Percentiles rank a stretch among this genome's conserved stretches.
Conservation (phyloP, 257 asterid genomes). For the Solanum habrochaites region DNA sequence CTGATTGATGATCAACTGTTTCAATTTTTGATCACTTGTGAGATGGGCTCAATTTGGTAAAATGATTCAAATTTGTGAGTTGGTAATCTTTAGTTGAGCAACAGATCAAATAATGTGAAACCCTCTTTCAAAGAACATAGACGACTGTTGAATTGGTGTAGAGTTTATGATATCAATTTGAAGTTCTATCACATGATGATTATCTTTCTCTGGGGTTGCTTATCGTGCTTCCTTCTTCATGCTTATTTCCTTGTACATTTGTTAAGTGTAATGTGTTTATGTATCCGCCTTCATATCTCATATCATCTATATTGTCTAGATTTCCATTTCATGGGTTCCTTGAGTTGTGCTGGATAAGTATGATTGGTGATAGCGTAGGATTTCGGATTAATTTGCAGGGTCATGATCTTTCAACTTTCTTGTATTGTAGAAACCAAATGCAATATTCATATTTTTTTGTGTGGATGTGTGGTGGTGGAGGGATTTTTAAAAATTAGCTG, state of each 20-base stretch:
- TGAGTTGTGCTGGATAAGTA: neutral
- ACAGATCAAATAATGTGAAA: neutral
- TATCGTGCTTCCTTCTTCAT: neutral
- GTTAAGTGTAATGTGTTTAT: neutral
- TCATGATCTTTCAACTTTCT: neutral
- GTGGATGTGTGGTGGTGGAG: neutral
- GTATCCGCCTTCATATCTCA: neutral
- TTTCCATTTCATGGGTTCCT: neutral
- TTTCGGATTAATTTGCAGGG: neutral
- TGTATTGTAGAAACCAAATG: neutral
- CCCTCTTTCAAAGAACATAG: neutral
- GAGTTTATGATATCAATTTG: neutral
- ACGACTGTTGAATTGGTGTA: neutral
- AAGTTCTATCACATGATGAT: neutral
- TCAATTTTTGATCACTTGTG: neutral
- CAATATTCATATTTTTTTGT: neutral
- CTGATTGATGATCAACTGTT: neutral
- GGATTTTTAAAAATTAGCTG: neutral
- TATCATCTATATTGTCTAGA: neutral
- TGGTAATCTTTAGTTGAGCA: neutral
- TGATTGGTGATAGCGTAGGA: neutral
- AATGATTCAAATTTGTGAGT: neutral
- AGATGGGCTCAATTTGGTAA: neutral
- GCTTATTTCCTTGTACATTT: neutral
- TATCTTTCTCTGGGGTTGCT: neutral